Base-by-base conservation (phyloP, 2,329 filamentous ascomycete species). In the Paraconiothyrium sp. region DNA sequence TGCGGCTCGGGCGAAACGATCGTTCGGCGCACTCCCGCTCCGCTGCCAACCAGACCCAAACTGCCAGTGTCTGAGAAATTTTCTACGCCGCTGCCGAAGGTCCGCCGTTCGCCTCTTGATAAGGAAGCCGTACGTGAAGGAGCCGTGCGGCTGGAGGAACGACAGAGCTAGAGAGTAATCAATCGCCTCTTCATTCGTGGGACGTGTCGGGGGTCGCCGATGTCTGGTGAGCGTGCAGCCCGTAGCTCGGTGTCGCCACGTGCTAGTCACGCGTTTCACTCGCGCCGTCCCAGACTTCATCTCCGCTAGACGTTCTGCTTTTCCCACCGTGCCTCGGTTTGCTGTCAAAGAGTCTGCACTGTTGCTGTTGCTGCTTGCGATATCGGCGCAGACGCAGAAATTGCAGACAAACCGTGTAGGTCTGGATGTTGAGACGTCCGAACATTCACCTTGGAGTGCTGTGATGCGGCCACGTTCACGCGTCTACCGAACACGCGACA, bases 71-170 rank as follows among this genome's bases (percentile, higher is more conserved):
- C 20, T 20, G 20, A 20, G 20, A 32, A 44, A 44, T 34, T 20
- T 27, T 39, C 34, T 39, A 1, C 34, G 34, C 34, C 10, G 34
- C n/a, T n/a, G 34, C 49, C 49, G 49, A 52, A 52, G 5, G n/a
- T 8, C 39, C 49, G 49, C 49, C 49, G 49, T 51, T 20, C n/a
- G 49, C 34, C 49, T 24, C 34, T 20, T 52, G 49, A 52, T 39
- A 37, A 37, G 32, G 48, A 24, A 7, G 16, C 16, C 6, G 14
- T 20, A 41, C 24, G 24, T 30, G 46, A 48, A 32, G 24, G 10
- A 30, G 27, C 2, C 27, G 27, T 30, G 27, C 27, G 27, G 27
- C 27, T 20, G 6, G 27, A 4, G 27, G 4, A 30, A 4, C 10
- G 4, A 10, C n/a, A 13, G 13, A n/a, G 32, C 48, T 14, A 13